Evolutionary conservation across 768 basidiomycete species (phyloP).

Genomic region (Calocybe indica): DNA sequence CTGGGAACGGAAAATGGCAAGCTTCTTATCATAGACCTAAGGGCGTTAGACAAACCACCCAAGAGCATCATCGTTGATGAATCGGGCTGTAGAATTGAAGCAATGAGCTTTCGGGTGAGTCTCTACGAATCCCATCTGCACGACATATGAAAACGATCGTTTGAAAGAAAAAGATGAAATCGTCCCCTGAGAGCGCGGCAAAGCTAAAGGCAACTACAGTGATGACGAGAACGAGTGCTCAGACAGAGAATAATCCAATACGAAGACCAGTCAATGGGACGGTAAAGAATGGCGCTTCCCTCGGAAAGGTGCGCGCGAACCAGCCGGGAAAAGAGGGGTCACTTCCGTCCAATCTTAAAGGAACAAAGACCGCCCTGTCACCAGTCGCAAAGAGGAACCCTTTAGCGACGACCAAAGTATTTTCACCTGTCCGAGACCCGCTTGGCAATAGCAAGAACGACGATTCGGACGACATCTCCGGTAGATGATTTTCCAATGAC

Average conservation of each 20-base stretch:
- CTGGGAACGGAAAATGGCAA: constrained; percentile 62
- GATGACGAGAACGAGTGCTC: constrained; percentile 11
- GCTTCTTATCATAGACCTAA: constrained; percentile 57
- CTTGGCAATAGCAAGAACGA: constrained; percentile 25
- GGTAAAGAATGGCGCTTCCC: constrained; percentile 12
- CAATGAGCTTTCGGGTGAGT: constrained; percentile 54
- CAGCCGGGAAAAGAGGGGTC: too few relatives aligned
- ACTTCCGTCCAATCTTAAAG: constrained; percentile 13
- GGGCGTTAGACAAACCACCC: constrained; percentile 60
- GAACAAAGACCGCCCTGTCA: constrained; percentile 6
- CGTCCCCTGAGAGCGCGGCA: constrained; percentile 11
- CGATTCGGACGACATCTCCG: constrained; percentile 17
- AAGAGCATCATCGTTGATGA: constrained; percentile 47
- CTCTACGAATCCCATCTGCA: neutral
- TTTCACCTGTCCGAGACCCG: constrained; percentile 35
- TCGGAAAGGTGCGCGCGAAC: constrained; percentile 16
- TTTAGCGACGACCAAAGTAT: constrained; percentile 20
- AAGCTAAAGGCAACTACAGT: constrained; percentile 9
- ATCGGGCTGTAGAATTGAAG: constrained; percentile 38
- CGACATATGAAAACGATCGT: neutral
- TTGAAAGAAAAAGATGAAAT: constrained; percentile 13
- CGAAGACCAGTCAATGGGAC: constrained; percentile 10
- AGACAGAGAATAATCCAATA: neutral
- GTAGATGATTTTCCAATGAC: constrained; percentile 12
- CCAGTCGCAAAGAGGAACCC: constrained; percentile 7